Base-by-base conservation (phyloP, 176 grass and related monocot genomes). In the Guadua angustifolia region DNA sequence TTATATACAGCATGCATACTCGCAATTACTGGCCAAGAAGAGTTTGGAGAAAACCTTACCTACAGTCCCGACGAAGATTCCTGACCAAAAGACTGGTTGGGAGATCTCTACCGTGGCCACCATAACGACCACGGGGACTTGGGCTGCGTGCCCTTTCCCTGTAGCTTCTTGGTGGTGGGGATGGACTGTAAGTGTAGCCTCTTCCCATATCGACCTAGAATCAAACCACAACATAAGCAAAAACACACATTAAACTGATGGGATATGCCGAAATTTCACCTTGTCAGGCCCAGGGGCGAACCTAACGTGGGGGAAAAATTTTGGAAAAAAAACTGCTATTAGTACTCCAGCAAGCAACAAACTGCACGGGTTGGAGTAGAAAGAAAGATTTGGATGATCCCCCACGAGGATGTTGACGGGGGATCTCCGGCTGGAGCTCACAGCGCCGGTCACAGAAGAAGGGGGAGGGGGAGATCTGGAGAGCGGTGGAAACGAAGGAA, bases 11-110 rank as follows among this genome's bases (percentile, higher is more conserved):
- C 47, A 66, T 66, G 15, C 16, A 59, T 15, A 45, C 9, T 22
- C 21, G 5, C 22, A 46, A n/a, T 63, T 81, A 52, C 15, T 38
- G 9, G 35, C 15, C 4, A 26, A 46, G 51, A 13, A 39, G 32
- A 66, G 3, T 26, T 83, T 45, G 0, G 18, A 35, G 3, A 69
- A 51, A 75, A 61, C 6, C 71, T 79, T 75, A 90, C 84, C 89
- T 79, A 74, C 96, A 99, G 26, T 95, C 96, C 5, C 83, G 83
- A 16, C 87, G 91, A 57, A 99, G 96, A 83, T 99, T 95, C 63
- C 93, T 83, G 45, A 95, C 96, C 75, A 99, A 82, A 84, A 99
- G 93, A 57, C 96, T 99, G 52, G 96, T 99, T 33, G 96, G 96
- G 13, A 91, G 86, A 81, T 95, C 96, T 89, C 93, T 88, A 86